phyloP scores from a whole-genome alignment of 2,329 filamentous ascomycete species.

The Ophiocordyceps camponoti-rufipedis region DNA sequence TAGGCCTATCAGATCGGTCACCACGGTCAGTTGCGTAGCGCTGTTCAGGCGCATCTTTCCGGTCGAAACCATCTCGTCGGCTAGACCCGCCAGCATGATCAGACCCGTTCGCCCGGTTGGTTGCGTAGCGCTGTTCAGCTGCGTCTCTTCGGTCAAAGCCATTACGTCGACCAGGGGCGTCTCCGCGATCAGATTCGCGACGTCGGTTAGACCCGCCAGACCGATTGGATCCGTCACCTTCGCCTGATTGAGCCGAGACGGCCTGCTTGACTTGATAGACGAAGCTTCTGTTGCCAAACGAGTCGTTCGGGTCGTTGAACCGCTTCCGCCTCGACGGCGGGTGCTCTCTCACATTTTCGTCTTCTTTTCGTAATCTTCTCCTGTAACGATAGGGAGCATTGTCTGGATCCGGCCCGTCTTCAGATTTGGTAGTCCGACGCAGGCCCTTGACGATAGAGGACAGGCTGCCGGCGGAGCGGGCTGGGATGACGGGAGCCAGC shows the following conservation, averaged over 20 bases:
- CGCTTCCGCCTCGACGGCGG: neutral
- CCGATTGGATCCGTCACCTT: neutral
- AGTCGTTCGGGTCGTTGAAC: slow-evolving; percentile 10
- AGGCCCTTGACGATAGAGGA: slow-evolving; percentile 54
- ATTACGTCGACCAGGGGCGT: neutral
- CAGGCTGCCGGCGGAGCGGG: slow-evolving; percentile 19
- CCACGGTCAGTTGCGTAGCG: neutral
- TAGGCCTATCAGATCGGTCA: neutral
- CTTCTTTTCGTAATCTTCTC: neutral
- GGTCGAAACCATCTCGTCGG: neutral
- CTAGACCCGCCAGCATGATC: neutral
- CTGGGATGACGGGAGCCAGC: neutral
- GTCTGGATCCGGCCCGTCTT: neutral
- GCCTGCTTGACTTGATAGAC: neutral
- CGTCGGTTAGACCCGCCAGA: neutral
- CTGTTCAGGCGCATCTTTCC: neutral
- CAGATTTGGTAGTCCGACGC: slow-evolving; percentile 20
- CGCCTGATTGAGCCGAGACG: neutral
- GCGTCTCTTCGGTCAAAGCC: neutral
- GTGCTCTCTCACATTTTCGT: neutral
- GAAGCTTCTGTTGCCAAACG: neutral
- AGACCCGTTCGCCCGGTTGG: neutral
- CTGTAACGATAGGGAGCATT: no score
- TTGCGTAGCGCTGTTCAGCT: no score
- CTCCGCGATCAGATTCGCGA: neutral